Percentiles rank a stretch among this genome's conserved stretches.
These are phyloP conservation scores for Sarcodon aspratus DNA, from an alignment of 768 basidiomycete species.

Conservation along the genomic window DNA sequence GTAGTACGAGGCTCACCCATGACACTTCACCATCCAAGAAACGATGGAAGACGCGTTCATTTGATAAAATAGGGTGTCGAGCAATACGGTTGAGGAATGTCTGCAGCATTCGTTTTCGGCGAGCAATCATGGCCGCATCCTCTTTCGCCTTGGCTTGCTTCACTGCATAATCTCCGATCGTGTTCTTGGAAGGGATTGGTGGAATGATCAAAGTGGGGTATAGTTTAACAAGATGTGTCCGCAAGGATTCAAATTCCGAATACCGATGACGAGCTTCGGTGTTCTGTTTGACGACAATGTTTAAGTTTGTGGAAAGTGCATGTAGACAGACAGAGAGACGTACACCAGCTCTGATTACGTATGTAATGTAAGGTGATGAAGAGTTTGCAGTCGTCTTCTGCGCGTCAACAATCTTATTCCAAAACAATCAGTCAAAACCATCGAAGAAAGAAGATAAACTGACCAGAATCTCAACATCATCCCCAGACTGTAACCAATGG, in stretches of 20 bases:
- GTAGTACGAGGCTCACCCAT: slow-evolving; percentile 50
- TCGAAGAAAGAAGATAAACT: not conserved
- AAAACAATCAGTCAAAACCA: no score
- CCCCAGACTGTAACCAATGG: slow-evolving; percentile 68
- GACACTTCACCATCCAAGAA: slow-evolving; percentile 95
- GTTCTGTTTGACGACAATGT: slow-evolving; percentile 32
- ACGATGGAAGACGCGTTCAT: slow-evolving; percentile 92
- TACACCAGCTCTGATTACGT: slow-evolving; percentile 86
- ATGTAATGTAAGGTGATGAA: slow-evolving; percentile 87
- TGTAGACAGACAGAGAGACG: slow-evolving; percentile 9
- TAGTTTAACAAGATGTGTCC: slow-evolving; percentile 70
- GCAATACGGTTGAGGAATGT: slow-evolving; percentile 89
- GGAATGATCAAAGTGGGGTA: slow-evolving; percentile 97
- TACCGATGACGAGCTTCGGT: slow-evolving; percentile 83
- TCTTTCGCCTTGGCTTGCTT: slow-evolving; percentile 97
- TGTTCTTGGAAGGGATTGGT: slow-evolving; percentile 95
- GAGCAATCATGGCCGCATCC: slow-evolving; percentile 82
- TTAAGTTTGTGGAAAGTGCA: slow-evolving; percentile 6
- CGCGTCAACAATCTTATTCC: slow-evolving; percentile 77
- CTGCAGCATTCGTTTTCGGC: slow-evolving; percentile 89
- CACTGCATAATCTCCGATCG: slow-evolving; percentile 90
- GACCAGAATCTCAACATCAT: slow-evolving; percentile 73
- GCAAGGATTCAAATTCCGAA: slow-evolving; percentile 94
- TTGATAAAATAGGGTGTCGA: slow-evolving; percentile 88
- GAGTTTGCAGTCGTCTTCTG: slow-evolving; percentile 88